Percentiles rank a stretch among this genome's conserved stretches.
Conservation (phyloP, 2,329 filamentous ascomycete genomes). For the Fusarium heterosporum region DNA sequence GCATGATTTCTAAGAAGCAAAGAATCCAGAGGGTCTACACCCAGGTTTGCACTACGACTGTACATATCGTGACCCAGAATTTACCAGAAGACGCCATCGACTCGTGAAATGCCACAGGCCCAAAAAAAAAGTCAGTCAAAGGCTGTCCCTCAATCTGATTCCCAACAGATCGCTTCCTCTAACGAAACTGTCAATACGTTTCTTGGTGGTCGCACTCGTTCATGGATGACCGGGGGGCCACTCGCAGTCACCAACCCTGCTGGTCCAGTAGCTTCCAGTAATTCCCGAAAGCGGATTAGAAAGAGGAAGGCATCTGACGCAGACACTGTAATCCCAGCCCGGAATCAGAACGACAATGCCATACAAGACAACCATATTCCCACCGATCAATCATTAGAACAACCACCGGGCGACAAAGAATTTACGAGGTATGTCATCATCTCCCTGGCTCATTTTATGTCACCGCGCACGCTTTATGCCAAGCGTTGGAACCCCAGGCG, state of each 20-base stretch:
- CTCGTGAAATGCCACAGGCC: conserved; percentile 45
- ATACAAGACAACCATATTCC: conserved; percentile 17
- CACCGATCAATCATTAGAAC: conserved; percentile 20
- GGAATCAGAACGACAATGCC: conserved; percentile 30
- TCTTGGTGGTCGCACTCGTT: conserved; percentile 51
- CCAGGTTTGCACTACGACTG: background rate
- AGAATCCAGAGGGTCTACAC: conserved; percentile 34
- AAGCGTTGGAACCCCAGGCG: background rate
- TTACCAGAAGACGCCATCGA: conserved; percentile 9
- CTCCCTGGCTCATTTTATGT: background rate
- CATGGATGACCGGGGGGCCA: conserved; percentile 46
- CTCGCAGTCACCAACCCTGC: conserved; percentile 17
- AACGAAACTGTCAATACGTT: conserved; percentile 58
- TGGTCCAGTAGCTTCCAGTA: conserved; percentile 18
- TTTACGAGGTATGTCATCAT: conserved; percentile 25
- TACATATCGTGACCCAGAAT: conserved; percentile 16
- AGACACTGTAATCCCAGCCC: conserved; percentile 14
- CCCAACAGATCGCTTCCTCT: conserved; percentile 52
- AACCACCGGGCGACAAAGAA: conserved; percentile 20
- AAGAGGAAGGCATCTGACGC: conserved; percentile 24
- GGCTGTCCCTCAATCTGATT: conserved; percentile 29
- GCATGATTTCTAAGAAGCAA: conserved; percentile 34
- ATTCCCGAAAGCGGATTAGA: conserved; percentile 41
- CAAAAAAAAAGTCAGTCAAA: conserved; percentile 29
- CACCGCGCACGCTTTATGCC: background rate